Percentiles rank a stretch among this genome's conserved stretches.
phyloP scores from a whole-genome alignment of 2,329 filamentous ascomycete genomes.

The Coleophoma cylindrospora region DNA sequence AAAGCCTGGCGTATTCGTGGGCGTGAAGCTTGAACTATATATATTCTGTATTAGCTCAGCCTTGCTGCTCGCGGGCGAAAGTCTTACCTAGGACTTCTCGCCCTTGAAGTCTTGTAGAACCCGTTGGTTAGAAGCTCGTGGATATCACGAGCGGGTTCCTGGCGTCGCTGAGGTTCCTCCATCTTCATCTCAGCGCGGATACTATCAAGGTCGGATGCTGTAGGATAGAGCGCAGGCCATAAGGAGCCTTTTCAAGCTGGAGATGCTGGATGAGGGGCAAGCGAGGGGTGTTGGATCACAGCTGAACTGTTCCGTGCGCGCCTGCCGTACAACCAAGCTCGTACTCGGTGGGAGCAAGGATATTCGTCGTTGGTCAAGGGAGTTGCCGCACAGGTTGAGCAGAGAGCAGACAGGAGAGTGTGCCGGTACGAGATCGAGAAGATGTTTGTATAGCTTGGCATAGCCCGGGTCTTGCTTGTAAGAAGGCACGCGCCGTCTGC shows the following conservation, averaged over 20 bases:
- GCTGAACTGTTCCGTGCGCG: too few species aligned
- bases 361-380: too few species aligned
- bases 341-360: too few species aligned
- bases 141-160: conserved; percentile 32
- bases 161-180: conserved; percentile 8
- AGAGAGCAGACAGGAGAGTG: too few species aligned
- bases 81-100: conserved; percentile 25
- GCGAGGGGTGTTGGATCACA: too few species aligned
- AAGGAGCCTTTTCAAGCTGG: background rate
- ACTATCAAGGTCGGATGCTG: background rate
- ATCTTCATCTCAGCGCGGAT: conserved; percentile 1
- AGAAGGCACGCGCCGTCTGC: too few species aligned
- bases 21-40: conserved; percentile 3
- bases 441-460: too few species aligned
- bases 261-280: too few species aligned
- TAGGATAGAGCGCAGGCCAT: background rate
- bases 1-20: background rate
- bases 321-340: too few species aligned
- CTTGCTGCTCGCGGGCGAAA: conserved; percentile 3
- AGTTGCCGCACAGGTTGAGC: too few species aligned
- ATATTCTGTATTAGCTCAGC: conserved; percentile 5
- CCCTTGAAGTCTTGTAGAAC: conserved; percentile 44
- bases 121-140: conserved; percentile 43
- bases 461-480: too few species aligned
- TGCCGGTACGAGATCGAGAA: too few species aligned